Evolutionary conservation across 331 rosid species (phyloP), one percentile per base, ranked within the genome.

Genomic region (Quercus phellos): DNA sequence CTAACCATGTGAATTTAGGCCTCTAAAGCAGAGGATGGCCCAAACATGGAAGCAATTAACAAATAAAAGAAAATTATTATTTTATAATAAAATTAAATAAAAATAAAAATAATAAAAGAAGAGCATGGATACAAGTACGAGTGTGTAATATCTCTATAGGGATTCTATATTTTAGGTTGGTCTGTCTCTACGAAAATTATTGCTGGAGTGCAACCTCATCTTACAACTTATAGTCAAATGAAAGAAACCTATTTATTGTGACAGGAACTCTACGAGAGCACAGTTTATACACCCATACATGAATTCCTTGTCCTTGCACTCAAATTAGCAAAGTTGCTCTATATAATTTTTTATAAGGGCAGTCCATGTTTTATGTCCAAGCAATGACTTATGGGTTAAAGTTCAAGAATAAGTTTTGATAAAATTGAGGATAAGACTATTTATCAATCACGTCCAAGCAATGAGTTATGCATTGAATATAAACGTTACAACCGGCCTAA

Each of bases 271-370:
- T 54, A 71, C 56, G 76, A 73, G 68, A 18, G 58, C 66, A 88
- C 87, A 88, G 0, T 88, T 88, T 80, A 89, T 30, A 59, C 50
- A 55, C 68, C 60, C 73, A 14, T 79, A 86, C 84, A 80, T 82
- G 85, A 85, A 75, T 75, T 82, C 70, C 74, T 83, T 83, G 77
- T 73, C 78, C 74, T 58, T 88, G 73, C 80, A 27, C 59, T 83
- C 87, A 54, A 14, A 38, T 38, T 8, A 38, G 46, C 46, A 38
- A 38, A 38, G 3, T 38, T 38, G 12, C 46, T 38, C 12, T 38
- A 38, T 38, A 38, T 38, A 38, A 38, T 11, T 38, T 38, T 38
- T 38, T 38, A 38, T 7, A 38, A 2, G 3, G 46, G 46, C 46
- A 38, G 12, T 38, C 46, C 46, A 38, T 38, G 46, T 38, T 8